Base-by-base conservation (phyloP, 345 rosid genomes). In the Sonneratia alba region DNA sequence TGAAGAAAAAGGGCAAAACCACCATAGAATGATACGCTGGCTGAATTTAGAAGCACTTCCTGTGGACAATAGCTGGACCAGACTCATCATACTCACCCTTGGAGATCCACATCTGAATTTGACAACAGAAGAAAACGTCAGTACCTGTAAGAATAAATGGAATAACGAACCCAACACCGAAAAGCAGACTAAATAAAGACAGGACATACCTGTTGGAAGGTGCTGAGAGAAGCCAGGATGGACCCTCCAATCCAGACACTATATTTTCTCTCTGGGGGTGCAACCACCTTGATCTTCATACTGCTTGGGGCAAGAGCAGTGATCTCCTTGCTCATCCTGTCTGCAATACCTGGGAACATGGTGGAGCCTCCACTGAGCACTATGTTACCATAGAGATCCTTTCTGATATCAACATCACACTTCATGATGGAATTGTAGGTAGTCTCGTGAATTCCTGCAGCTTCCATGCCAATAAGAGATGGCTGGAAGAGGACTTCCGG, bases 221-320 rank as follows among this genome's bases (percentile, higher is more conserved):
- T 81, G 79, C 84, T 81, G 78, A 81, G 82, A 45, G 84, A 81
- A n/a, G 84, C 84, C 34, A 81, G 84, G 69, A 81, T 81, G 24
- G 83, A 77, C 68, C 83, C 83, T 74, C 83, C 83, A 66, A 81
- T 81, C 83, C 83, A 81, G 75, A 81, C 83, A 77, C 83, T 81
- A 74, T 81, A 81, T 69, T 81, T 81, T 68, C 83, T 81, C 81
- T 81, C 83, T 7, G 83, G 83, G 22, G 83, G 83, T 18, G 83
- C 83, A 13, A 81, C 83, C 64, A 81, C 83, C 79, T 81, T 81
- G 67, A 81, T 81, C 79, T 81, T 81, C 83, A 81, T 81, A 78
- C 83, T 81, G 79, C 83, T 81, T 16, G 85, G 85, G 37, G 85
- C 85, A 69, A 82, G 85, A 32, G 85, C 85, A 21, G 85, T 77